Evolutionary conservation across 306 rosid genomes (phyloP), one percentile per base, ranked within the genome.

Genomic region (Inga oerstediana): DNA sequence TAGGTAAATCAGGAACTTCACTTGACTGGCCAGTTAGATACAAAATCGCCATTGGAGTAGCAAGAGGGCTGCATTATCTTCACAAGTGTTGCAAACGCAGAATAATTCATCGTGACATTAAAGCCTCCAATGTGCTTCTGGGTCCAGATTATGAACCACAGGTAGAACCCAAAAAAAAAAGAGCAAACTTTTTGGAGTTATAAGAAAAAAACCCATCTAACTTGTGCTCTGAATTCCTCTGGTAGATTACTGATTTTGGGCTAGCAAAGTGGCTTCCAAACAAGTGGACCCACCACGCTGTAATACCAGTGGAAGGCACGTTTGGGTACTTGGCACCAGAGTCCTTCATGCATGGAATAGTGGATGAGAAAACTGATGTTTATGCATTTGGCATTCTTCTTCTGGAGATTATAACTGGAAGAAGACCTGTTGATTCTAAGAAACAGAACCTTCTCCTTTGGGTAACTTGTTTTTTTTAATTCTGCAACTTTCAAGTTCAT

Each of bases 221-320:
- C 11, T 19, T 58, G 32, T 46, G 20, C 0, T 46, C 45, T 22
- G 44, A 66, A 32, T 19, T 14, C 1, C 37, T 37, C 58, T 43
- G 24, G 72, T 67, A 96, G 99, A 96, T 96, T 16, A 90, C 97
- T 0, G 99, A 96, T 76, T 96, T 96, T 59, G 99, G 99, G 87
- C 91, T 96, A 0, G 99, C 99, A 75, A 96, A 96, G 91, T 96
- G 99, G 99, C 98, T 96, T 85, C 99, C 99, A 4, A 96, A 93
- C 91, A 93, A 96, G 75, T 96, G 99, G 98, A 96, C 94, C 64
- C 99, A 96, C 86, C 98, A 91, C 41, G 99, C 97, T 65, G 97
- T 92, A 51, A 85, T 89, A 45, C 98, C 99, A 0, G 91, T 96
- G n/a, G 98, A 96, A 78, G 98, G 99, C 41, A 96, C 99, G 39